A percentile compares a stretch with the other conserved stretches of the same genome.
Evolutionary conservation across 768 basidiomycete genomes (phyloP).

Genomic region (Collybia sordida): DNA sequence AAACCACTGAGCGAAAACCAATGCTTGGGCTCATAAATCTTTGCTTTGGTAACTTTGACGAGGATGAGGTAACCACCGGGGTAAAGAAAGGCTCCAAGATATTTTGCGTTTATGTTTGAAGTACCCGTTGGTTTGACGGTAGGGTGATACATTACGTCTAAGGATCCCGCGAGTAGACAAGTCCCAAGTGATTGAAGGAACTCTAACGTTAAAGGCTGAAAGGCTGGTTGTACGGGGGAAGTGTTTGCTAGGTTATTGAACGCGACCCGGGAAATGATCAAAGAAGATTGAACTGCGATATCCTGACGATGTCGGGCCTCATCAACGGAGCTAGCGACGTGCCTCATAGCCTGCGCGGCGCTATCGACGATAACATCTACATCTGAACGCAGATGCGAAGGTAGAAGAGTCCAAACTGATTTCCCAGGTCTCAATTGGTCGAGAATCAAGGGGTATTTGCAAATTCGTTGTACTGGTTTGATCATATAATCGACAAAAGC

Average conservation of each 20-base stretch:
- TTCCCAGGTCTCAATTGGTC: slow-evolving; percentile 57
- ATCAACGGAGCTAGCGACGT: slow-evolving; percentile 76
- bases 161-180: slow-evolving; percentile 78
- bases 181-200: slow-evolving; percentile 77
- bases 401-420: slow-evolving; percentile 22
- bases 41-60: slow-evolving; percentile 81
- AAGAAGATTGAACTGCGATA: slow-evolving; percentile 59
- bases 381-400: slow-evolving; percentile 24
- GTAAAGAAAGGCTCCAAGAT: slow-evolving; percentile 90
- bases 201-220: slow-evolving; percentile 42
- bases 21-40: slow-evolving; percentile 80
- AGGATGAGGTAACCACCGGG: slow-evolving; percentile 82
- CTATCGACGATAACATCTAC: slow-evolving; percentile 45
- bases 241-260: slow-evolving; percentile 30
- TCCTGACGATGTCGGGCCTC: slow-evolving; percentile 74
- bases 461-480: slow-evolving; percentile 95
- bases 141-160: slow-evolving; percentile 83
- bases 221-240: slow-evolving; percentile 23
- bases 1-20: slow-evolving; percentile 84
- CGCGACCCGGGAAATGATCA: slow-evolving; percentile 67
- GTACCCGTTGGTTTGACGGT: slow-evolving; percentile 41
- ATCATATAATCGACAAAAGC: slow-evolving; percentile 88
- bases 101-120: slow-evolving; percentile 72
- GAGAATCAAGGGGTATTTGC: slow-evolving; percentile 91
- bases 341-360: slow-evolving; percentile 71